Percentiles rank a stretch among this genome's conserved stretches.
Conservation (phyloP, 768 basidiomycete species). For the Rhodocollybia butyracea region DNA sequence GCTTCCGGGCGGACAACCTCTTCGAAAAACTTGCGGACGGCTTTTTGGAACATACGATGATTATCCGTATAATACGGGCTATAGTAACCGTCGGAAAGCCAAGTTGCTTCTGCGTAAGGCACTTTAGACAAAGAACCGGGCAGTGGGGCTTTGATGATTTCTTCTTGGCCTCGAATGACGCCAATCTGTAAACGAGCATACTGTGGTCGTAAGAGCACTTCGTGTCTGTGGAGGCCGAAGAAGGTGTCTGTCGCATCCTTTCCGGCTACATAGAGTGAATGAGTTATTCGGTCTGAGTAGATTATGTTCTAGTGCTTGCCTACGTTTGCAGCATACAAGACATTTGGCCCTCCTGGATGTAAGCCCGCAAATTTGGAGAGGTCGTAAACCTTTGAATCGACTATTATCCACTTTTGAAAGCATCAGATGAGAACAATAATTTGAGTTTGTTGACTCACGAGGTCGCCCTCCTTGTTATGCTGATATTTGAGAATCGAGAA, state of each 20-base stretch:
- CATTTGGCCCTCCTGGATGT: constrained; percentile 82
- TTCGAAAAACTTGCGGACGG: constrained; percentile 72
- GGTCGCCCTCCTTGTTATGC: constrained; percentile 86
- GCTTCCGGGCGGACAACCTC: constrained; percentile 77
- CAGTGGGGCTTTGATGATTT: constrained; percentile 47
- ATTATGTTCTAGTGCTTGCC: constrained; percentile 38
- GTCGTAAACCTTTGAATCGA: constrained; percentile 81
- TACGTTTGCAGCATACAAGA: constrained; percentile 62
- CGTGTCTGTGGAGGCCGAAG: constrained; percentile 82
- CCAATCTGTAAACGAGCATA: constrained; percentile 71
- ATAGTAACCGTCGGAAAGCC: constrained; percentile 65
- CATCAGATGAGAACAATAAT: not conserved
- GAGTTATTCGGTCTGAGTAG: not conserved
- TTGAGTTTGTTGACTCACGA: constrained; percentile 42
- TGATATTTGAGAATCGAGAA: constrained; percentile 24
- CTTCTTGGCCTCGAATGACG: constrained; percentile 52
- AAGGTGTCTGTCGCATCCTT: constrained; percentile 77
- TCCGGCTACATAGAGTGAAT: constrained; percentile 51
- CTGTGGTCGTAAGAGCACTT: constrained; percentile 72
- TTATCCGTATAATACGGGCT: constrained; percentile 77
- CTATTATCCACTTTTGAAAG: constrained; percentile 71
- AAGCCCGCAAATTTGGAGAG: constrained; percentile 76
- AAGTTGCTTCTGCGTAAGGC: constrained; percentile 85
- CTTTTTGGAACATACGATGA: constrained; percentile 73
- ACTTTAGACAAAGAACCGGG: constrained; percentile 70